Percentiles rank a stretch among this genome's conserved stretches.
phyloP scores from a whole-genome alignment of 1,284 basidiomycete genomes.

The Rhodotorula sp. region DNA sequence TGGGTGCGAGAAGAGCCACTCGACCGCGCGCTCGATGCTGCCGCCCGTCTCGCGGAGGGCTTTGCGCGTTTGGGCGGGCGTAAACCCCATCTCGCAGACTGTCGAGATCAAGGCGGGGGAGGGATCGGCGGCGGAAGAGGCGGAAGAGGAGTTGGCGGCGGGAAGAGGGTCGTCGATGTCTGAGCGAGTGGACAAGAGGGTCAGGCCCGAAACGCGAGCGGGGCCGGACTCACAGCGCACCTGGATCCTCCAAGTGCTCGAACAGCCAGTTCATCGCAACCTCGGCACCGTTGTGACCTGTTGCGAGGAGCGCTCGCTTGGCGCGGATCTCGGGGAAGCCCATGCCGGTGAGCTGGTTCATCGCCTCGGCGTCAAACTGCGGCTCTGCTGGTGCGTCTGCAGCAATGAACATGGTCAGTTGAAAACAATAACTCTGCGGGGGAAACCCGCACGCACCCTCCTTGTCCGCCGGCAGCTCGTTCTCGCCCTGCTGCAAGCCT shows the following conservation, averaged over 20 bases:
- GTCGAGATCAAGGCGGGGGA: slow-evolving; percentile 61
- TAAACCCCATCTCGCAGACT: slow-evolving; percentile 92
- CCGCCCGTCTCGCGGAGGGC: slow-evolving; percentile 79
- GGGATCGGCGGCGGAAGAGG: slow-evolving; percentile 54
- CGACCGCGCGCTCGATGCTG: slow-evolving; percentile 79
- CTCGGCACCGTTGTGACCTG: slow-evolving; percentile 76
- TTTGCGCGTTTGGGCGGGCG: slow-evolving; percentile 75
- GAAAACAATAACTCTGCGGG: not conserved
- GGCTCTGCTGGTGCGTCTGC: slow-evolving; percentile 43
- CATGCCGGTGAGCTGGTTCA: slow-evolving; percentile 77
- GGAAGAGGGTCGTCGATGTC: slow-evolving; percentile 84
- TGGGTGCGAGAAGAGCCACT: slow-evolving; percentile 96
- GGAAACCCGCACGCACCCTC: slow-evolving; percentile 47
- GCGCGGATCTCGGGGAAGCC: slow-evolving; percentile 80
- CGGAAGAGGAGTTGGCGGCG: slow-evolving; percentile 43
- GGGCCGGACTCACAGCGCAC: slow-evolving; percentile 50
- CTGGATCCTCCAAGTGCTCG: slow-evolving; percentile 88
- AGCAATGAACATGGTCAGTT: not conserved
- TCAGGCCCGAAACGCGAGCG: too few species aligned
- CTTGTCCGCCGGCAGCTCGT: slow-evolving; percentile 63
- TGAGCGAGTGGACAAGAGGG: slow-evolving; percentile 40
- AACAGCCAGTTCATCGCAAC: slow-evolving; percentile 96
- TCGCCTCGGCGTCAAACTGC: slow-evolving; percentile 65
- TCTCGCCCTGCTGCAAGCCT: slow-evolving; percentile 73
- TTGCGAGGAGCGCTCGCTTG: slow-evolving; percentile 84